Evolutionary conservation across 129 eudicot genomes (phyloP).

Genomic region (Flaveria trinervia): DNA sequence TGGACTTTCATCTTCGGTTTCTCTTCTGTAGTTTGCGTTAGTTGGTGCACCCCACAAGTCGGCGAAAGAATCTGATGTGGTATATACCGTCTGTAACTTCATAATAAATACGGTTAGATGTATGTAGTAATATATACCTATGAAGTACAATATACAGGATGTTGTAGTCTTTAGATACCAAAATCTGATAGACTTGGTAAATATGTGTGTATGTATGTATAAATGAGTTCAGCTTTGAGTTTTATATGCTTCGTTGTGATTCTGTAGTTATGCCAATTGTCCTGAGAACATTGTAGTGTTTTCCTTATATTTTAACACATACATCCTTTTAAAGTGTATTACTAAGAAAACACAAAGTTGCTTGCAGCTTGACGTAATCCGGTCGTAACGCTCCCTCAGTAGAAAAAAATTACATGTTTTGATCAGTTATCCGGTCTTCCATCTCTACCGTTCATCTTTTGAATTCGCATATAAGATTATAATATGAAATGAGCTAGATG

Average conservation of each 20-base stretch:
- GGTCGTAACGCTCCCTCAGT: too few species aligned
- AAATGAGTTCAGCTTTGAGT: constrained; percentile 19
- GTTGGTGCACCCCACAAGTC: constrained; percentile 24
- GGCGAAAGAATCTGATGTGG: constrained; percentile 27
- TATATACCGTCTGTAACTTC: constrained; percentile 30
- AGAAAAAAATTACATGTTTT: too few species aligned
- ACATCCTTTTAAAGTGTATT: too few species aligned
- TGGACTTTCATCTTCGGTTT: background rate
- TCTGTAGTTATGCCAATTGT: background rate
- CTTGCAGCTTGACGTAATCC: too few species aligned
- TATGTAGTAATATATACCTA: constrained; percentile 27
- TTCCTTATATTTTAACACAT: too few species aligned
- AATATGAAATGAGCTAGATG: background rate
- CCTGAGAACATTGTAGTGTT: background rate
- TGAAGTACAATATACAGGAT: constrained; percentile 28
- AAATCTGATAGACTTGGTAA: constrained; percentile 14
- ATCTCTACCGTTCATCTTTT: too few species aligned
- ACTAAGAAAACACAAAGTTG: too few species aligned
- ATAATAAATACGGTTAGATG: constrained; percentile 37
- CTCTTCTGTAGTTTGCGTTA: constrained; percentile 10
- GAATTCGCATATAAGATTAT: background rate
- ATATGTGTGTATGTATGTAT: constrained; percentile 28
- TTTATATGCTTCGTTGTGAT: background rate
- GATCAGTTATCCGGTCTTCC: too few species aligned
- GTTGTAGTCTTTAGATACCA: constrained; percentile 11